Percentiles rank a stretch among this genome's conserved stretches.
Evolutionary conservation across 345 rosid genomes (phyloP).

Genomic region (Viola odorata): DNA sequence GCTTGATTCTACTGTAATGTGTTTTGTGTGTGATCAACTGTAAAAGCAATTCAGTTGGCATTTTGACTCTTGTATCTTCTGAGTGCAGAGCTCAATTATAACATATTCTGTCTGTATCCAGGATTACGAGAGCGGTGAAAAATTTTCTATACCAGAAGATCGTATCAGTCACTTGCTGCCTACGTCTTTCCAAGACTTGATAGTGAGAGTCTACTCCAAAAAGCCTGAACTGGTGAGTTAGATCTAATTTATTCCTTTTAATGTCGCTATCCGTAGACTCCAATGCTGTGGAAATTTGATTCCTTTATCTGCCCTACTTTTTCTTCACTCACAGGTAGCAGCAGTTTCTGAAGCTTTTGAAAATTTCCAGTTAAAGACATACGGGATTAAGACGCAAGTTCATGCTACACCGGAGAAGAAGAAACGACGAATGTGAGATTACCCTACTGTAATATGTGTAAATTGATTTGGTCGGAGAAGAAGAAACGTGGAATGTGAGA

Average conservation of each 20-base stretch:
- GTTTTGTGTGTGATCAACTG: no score
- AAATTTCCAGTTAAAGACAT: slow-evolving; percentile 76
- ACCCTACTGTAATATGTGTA: background rate
- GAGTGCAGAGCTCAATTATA: background rate
- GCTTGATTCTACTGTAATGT: no score
- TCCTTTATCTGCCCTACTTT: background rate
- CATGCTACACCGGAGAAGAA: slow-evolving; percentile 88
- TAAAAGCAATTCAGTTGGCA: background rate
- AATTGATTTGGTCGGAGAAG: background rate
- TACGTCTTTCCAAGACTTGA: slow-evolving; percentile 76
- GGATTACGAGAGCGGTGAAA: slow-evolving; percentile 82
- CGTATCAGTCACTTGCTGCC: slow-evolving; percentile 88
- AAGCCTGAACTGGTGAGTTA: slow-evolving; percentile 78
- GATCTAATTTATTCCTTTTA: background rate
- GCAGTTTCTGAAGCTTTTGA: slow-evolving; percentile 85
- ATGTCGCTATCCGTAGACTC: background rate
- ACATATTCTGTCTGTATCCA: slow-evolving; percentile 20
- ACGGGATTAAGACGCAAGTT: slow-evolving; percentile 85
- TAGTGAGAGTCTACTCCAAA: slow-evolving; percentile 83
- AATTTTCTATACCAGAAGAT: slow-evolving; percentile 62
- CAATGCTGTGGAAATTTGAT: background rate
- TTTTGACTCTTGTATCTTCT: background rate
- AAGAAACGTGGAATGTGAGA: no score
- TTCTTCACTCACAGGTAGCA: slow-evolving; percentile 47
- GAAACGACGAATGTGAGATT: slow-evolving; percentile 53